Conservation (phyloP, 2,329 filamentous ascomycete species). For the Xylariaceae sp. region DNA sequence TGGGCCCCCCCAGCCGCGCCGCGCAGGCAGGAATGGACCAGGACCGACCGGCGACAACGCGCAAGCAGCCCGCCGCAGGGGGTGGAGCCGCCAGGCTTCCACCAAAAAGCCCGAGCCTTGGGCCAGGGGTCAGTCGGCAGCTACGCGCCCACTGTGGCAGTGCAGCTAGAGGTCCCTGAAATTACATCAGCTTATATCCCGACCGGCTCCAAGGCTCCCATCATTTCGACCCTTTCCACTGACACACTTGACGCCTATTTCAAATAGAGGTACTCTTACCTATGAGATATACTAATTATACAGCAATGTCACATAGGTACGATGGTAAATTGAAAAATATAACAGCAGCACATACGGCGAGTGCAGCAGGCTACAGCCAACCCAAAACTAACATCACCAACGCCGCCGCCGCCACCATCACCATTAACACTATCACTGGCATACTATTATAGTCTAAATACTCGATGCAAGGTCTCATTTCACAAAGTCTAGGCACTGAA, state of each 20-base stretch:
- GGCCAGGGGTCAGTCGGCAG: neutral
- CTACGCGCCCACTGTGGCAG: neutral
- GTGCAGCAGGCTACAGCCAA: too few species aligned
- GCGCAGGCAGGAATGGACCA: neutral
- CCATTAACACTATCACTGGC: constrained; percentile 21
- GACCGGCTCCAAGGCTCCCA: neutral
- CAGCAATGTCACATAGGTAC: too few species aligned
- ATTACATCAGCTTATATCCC: neutral
- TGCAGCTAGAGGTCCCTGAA: neutral
- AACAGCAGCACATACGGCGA: too few species aligned
- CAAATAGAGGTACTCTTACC: too few species aligned
- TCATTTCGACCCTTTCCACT: too few species aligned
- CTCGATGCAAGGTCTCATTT: neutral
- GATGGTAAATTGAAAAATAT: too few species aligned
- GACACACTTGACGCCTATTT: too few species aligned
- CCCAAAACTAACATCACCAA: too few species aligned
- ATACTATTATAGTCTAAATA: neutral
- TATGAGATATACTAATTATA: too few species aligned
- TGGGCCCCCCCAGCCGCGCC: neutral
- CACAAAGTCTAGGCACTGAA: too few species aligned
- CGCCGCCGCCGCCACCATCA: constrained; percentile 11
- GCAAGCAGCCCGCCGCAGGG: neutral
- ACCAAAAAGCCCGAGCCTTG: neutral
- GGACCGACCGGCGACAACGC: neutral
- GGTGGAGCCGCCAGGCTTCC: too few species aligned